Percentiles rank a stretch among this genome's conserved stretches.
Evolutionary conservation across 75 land plant genomes (phyloP).

Genomic region (Sequoiadendron giganteum): DNA sequence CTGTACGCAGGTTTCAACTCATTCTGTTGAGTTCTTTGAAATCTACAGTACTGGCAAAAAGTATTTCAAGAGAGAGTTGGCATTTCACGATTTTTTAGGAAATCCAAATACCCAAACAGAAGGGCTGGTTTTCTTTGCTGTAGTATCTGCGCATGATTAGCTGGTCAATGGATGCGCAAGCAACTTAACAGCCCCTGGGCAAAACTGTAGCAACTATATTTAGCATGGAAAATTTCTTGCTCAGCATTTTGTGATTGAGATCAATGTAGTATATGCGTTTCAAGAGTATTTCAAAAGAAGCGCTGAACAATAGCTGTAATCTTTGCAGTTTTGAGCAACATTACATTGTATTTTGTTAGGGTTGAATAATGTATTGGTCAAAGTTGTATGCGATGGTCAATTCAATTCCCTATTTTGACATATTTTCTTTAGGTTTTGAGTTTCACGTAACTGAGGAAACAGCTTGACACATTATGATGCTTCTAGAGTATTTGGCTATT

Average conservation of each 20-base stretch:
- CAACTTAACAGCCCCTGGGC: neutral
- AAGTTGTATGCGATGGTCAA: neutral
- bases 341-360: neutral
- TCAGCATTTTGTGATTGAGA: neutral
- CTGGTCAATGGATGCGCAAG: neutral
- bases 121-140: slow-evolving; percentile 9
- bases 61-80: neutral
- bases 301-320: neutral
- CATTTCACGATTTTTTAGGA: neutral
- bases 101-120: neutral
- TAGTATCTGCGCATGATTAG: neutral
- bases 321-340: neutral
- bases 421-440: slow-evolving; percentile 3
- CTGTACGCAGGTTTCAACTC: neutral
- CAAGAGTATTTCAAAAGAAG: neutral
- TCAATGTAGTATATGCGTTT: neutral
- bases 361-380: neutral
- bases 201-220: neutral
- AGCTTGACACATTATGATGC: slow-evolving; percentile 6
- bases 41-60: neutral
- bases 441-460: slow-evolving; percentile 9
- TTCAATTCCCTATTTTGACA: neutral
- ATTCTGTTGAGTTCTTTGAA: neutral
- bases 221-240: slow-evolving; percentile 24
- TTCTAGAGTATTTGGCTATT: slow-evolving; percentile 45